Evolutionary conservation across 371 early-diverging fungal species (phyloP), one percentile per base, ranked within the genome.

Genomic region (Rhizopus microsporus): DNA sequence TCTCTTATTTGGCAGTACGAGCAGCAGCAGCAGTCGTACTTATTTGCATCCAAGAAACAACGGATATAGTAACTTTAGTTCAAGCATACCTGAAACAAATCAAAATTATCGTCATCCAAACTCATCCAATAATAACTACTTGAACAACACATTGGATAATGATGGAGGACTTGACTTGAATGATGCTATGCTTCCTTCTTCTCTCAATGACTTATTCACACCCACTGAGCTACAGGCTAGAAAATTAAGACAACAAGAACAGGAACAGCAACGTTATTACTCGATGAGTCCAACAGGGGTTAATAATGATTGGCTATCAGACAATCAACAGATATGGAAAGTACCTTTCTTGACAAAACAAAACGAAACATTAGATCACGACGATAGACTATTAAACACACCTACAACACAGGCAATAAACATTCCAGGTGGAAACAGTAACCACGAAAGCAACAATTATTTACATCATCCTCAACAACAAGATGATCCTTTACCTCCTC

Each of bases 121-220:
- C 23, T 23, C 23, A 23, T 23, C 23, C 23, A 23, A 23, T 23
- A 23, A 23, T 23, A 23, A 23, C 23, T 23, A 23, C 23, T 23
- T 23, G 23, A 23, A 23, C 23, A 23, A 23, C 23, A 23, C 23
- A 23, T 23, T 23, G 12, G 7, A 46, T 23, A 9, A 63, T n/a
- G 44, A 54, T 2, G 43, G 50, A 7, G 31, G 32, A 7, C 51
- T 64, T 35, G 71, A 67, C 43, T 37, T 68, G 9, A 65, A 74
- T 44, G 67, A 60, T 42, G 57, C 74, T 9, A 70, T 81, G 61
- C 52, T 84, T 7, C 84, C 84, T 4, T 74, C 84, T 5, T 84
- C 84, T 7, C 59, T 84, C n/a, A 82, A 78, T 48, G 84, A 84
- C 34, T 57, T 84, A 16, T 70, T 84, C 67, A 84, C 83, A 9